Conservation (phyloP, 495 filamentous ascomycete genomes). For the Chaetomium fimeti region DNA sequence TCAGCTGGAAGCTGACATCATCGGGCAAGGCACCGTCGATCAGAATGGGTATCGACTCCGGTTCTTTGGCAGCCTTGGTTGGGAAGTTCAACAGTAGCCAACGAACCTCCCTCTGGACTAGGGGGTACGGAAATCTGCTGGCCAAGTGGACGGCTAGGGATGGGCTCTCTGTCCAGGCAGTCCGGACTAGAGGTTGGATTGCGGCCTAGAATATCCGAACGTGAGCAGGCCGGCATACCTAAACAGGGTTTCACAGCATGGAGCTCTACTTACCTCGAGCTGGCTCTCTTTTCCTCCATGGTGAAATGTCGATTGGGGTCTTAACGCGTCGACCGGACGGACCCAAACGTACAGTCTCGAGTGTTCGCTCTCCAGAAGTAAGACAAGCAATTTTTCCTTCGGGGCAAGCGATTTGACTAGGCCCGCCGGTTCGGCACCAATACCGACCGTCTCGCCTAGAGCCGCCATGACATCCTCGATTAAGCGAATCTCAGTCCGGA, state of each 20-base stretch:
- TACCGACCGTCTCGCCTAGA: conserved; percentile 55
- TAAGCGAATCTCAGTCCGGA: conserved; percentile 86
- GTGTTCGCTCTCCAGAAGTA: conserved; percentile 82
- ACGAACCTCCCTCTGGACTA: conserved; percentile 70
- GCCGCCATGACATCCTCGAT: conserved; percentile 70
- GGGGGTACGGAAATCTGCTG: conserved; percentile 71
- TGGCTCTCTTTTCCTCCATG: conserved; percentile 41
- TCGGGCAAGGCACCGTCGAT: conserved; percentile 70
- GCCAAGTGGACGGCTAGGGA: conserved; percentile 79
- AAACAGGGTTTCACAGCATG: background rate
- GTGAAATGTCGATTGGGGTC: conserved; percentile 26
- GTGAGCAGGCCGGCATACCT: background rate
- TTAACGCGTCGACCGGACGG: conserved; percentile 65
- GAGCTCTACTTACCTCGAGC: conserved; percentile 53
- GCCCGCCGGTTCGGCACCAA: conserved; percentile 55
- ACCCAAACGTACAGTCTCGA: conserved; percentile 86
- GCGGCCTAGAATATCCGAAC: conserved; percentile 39
- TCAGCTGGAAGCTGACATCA: conserved; percentile 81
- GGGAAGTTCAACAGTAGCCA: conserved; percentile 77
- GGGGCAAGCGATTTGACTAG: conserved; percentile 63
- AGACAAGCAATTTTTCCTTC: conserved; percentile 75
- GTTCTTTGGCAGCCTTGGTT: conserved; percentile 71
- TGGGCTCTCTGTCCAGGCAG: conserved; percentile 83
- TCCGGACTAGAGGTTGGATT: conserved; percentile 61
- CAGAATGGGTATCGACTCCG: conserved; percentile 78